Evolutionary conservation across 1,284 basidiomycete species (phyloP).

Genomic region (Ustilago loliicola): DNA sequence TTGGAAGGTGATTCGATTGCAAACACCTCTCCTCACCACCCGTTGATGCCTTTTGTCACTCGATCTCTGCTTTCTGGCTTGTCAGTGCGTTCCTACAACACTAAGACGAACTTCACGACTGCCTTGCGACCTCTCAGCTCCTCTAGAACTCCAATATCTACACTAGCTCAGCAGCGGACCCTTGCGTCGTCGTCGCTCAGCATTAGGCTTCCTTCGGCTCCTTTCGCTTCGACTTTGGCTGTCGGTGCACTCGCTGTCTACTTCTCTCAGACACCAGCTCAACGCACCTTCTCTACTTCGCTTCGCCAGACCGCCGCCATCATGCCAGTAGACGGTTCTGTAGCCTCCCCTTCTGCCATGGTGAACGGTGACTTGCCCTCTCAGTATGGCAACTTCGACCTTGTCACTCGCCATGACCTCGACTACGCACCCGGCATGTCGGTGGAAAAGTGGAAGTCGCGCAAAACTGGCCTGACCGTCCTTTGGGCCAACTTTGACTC

Average conservation of each 20-base stretch:
- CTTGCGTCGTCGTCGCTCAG: background rate
- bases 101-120: conserved; percentile 17
- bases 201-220: conserved; percentile 15
- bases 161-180: background rate
- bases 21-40: background rate
- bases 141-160: conserved; percentile 13
- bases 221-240: conserved; percentile 20
- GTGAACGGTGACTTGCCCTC: conserved; percentile 24
- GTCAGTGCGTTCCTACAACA: conserved; percentile 25
- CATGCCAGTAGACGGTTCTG: conserved; percentile 36
- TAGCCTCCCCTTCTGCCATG: conserved; percentile 5
- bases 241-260: conserved; percentile 21
- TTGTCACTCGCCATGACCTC: conserved; percentile 79
- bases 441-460: conserved; percentile 87
- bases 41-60: conserved; percentile 40
- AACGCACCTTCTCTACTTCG: conserved; percentile 24
- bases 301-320: conserved; percentile 9
- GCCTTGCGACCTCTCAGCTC: conserved; percentile 12
- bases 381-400: conserved; percentile 80
- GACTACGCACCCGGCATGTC: conserved; percentile 80
- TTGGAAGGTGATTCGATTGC: conserved; percentile 5
- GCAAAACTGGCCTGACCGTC: conserved; percentile 80
- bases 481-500: conserved; percentile 76
- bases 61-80: conserved; percentile 27
- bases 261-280: conserved; percentile 7